Percentiles rank a stretch among this genome's conserved stretches.
These are phyloP conservation scores for Alternaria gansuensis DNA, from an alignment of 2,329 filamentous ascomycete species.

Conservation along the genomic window DNA sequence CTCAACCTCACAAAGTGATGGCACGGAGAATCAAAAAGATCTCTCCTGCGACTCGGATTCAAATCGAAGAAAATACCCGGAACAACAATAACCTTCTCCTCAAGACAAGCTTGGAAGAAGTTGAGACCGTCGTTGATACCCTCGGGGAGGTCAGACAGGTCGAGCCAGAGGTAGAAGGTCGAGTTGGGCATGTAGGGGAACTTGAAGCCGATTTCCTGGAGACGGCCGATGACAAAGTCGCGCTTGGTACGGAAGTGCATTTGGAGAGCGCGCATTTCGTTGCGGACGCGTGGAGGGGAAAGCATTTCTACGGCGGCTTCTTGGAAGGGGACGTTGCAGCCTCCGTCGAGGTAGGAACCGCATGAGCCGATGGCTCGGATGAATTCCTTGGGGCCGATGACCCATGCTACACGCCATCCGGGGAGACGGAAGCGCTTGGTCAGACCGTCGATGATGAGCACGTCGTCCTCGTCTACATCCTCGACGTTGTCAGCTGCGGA, in stretches of 20 bases:
- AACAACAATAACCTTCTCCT: constrained; percentile 95
- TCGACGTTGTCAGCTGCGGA: constrained; percentile 88
- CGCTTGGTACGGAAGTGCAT: constrained; percentile 91
- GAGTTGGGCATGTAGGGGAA: constrained; percentile 82
- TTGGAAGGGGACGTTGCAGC: constrained; percentile 94
- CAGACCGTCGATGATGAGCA: constrained; percentile 92
- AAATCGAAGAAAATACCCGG: constrained; percentile 98
- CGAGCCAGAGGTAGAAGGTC: constrained; percentile 92
- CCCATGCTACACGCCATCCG: constrained; percentile 97
- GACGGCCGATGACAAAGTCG: constrained; percentile 83
- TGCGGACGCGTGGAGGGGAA: constrained; percentile 79
- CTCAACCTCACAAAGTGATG: constrained; percentile 65
- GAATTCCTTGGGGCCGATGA: constrained; percentile 94
- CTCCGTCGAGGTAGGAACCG: constrained; percentile 92
- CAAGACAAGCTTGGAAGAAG: constrained; percentile 93
- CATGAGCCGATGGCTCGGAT: constrained; percentile 92
- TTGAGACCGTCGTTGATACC: constrained; percentile 91
- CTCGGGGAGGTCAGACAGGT: constrained; percentile 71
- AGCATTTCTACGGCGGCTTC: constrained; percentile 93
- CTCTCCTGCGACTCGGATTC: constrained; percentile 86
- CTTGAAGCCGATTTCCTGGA: constrained; percentile 85
- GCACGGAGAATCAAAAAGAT: constrained; percentile 93
- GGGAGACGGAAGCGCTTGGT: constrained; percentile 97
- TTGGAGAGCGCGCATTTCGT: constrained; percentile 90
- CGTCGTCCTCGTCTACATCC: constrained; percentile 80